Conservation (phyloP, 2,329 filamentous ascomycete species). For the Sporothrix dimorphospora region DNA sequence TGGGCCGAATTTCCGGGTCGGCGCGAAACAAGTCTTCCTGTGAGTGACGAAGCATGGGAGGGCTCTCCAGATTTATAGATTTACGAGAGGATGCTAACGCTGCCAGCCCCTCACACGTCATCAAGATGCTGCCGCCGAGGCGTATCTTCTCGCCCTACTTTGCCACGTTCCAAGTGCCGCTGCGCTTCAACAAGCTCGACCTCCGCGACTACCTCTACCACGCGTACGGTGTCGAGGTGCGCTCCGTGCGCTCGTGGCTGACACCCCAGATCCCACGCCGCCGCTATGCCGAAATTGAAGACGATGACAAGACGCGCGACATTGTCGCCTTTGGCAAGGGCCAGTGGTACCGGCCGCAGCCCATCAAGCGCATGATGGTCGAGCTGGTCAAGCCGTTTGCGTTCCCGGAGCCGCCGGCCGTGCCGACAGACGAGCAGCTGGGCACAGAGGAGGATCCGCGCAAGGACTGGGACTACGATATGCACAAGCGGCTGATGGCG, state of each 20-base stretch:
- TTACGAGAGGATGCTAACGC: not conserved
- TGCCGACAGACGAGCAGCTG: conserved; percentile 44
- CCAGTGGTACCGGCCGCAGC: conserved; percentile 69
- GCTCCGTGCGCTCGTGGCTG: conserved; percentile 77
- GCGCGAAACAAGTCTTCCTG: conserved; percentile 60
- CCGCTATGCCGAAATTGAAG: conserved; percentile 51
- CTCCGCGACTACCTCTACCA: conserved; percentile 92
- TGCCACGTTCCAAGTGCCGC: conserved; percentile 87
- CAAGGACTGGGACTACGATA: conserved; percentile 65
- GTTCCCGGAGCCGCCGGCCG: conserved; percentile 73
- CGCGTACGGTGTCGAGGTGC: conserved; percentile 75
- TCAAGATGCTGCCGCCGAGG: conserved; percentile 75
- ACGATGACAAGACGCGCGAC: conserved; percentile 10
- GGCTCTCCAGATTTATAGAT: not conserved
- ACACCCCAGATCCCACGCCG: conserved; percentile 65
- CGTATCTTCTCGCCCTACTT: conserved; percentile 74
- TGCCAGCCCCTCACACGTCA: conserved; percentile 74
- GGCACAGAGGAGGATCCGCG: conserved; percentile 34
- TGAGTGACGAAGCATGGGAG: conserved; percentile 41
- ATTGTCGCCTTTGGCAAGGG: conserved; percentile 40
- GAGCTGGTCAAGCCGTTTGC: conserved; percentile 86
- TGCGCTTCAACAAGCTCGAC: conserved; percentile 95
- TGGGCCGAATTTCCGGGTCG: conserved; percentile 50
- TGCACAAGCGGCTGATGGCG: conserved; percentile 46
- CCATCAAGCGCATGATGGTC: conserved; percentile 91